Percentiles rank a stretch among this genome's conserved stretches.
These are phyloP conservation scores for Ramicandelaber brevisporus DNA, from an alignment of 192 early-diverging fungal genomes.

Conservation along the genomic window DNA sequence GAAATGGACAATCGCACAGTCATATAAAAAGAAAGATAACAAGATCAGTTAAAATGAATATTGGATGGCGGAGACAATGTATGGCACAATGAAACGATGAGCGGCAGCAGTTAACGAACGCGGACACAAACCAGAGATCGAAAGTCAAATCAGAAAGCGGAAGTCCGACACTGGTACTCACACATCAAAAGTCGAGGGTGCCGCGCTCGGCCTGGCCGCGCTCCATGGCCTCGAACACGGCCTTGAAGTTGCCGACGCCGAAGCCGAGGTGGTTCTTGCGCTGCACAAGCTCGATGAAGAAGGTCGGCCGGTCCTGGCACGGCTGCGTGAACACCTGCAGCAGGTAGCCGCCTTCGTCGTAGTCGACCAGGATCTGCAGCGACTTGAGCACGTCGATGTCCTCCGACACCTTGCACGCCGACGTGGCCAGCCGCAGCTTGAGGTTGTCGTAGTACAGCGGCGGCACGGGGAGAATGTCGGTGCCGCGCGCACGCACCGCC, in stretches of 20 bases:
- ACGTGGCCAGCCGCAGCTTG: conserved; percentile 38
- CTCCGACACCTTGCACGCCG: conserved; percentile 52
- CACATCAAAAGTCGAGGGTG: too few relatives aligned
- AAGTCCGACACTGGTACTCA: too few relatives aligned
- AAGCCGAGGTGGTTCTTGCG: conserved; percentile 78
- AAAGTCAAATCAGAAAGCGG: too few relatives aligned
- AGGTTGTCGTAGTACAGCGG: conserved; percentile 70
- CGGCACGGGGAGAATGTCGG: conserved; percentile 71
- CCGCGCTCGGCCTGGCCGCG: conserved; percentile 78
- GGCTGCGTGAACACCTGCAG: conserved; percentile 85
- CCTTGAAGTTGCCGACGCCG: conserved; percentile 95
- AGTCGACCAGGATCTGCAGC: conserved; percentile 83
- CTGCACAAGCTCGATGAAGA: conserved; percentile 95
- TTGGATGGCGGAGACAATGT: too few relatives aligned
- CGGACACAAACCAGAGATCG: too few relatives aligned
- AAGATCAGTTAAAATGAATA: too few relatives aligned
- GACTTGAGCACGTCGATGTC: conserved; percentile 56
- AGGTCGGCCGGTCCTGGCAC: conserved; percentile 80
- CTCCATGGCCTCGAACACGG: conserved; percentile 89
- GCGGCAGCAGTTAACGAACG: too few relatives aligned
- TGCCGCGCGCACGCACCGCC: conserved; percentile 60
- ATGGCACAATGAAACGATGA: too few relatives aligned
- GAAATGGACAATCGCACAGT: too few relatives aligned
- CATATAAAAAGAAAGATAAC: too few relatives aligned
- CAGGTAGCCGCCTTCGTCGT: conserved; percentile 88